Percentiles rank a stretch among this genome's conserved stretches.
These are phyloP conservation scores for Panicum hallii DNA, from an alignment of 202 grass and related monocot species.

Conservation along the genomic window DNA sequence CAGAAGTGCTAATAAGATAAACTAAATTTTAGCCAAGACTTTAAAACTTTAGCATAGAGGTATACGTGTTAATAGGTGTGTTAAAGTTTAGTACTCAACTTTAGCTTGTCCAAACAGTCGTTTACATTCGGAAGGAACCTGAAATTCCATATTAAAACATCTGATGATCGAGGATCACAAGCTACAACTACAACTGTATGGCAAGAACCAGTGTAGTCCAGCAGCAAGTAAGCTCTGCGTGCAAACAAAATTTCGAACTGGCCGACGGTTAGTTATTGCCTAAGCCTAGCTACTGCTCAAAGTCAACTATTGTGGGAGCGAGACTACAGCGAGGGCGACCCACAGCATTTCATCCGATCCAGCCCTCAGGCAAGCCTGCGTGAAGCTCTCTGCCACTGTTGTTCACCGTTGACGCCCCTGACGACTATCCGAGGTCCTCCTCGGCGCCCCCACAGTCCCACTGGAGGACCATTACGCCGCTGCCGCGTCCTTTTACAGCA, in stretches of 20 bases:
- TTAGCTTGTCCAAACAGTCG: no score
- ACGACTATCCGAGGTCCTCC: slow-evolving; percentile 25
- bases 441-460: not conserved
- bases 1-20: no score
- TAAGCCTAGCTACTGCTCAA: not conserved
- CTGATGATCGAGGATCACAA: not conserved
- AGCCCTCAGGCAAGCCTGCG: not conserved
- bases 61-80: no score
- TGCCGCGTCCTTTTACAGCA: slow-evolving; percentile 16
- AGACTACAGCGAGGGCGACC: not conserved
- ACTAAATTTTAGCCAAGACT: no score
- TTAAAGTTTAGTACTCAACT: no score
- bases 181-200: not conserved
- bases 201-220: not conserved
- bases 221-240: not conserved
- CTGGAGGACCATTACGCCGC: slow-evolving; percentile 12
- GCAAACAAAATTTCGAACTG: not conserved
- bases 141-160: no score
- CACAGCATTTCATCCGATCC: not conserved
- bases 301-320: slow-evolving; percentile 16
- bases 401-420: slow-evolving; percentile 25
- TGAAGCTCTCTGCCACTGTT: slow-evolving; percentile 22
- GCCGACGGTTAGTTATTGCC: not conserved
- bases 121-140: not conserved
- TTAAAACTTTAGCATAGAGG: no score